These are phyloP conservation scores for Hibiscus tridactylites DNA, from an alignment of 345 rosid species.

Conservation along the genomic window DNA sequence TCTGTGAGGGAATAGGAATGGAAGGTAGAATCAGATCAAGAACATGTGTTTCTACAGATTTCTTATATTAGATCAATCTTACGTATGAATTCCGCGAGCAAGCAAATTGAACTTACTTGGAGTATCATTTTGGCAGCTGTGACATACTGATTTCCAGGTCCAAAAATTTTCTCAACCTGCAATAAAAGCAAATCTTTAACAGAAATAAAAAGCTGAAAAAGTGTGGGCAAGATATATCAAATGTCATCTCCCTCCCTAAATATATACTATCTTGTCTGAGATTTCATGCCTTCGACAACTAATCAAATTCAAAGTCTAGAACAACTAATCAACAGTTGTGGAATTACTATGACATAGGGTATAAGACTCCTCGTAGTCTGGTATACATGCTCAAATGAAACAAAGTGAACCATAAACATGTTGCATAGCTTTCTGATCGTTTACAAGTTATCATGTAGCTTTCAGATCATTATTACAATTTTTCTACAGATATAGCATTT, in stretches of 20 bases:
- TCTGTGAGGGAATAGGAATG: slow-evolving; percentile 34
- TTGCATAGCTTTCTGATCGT: not conserved
- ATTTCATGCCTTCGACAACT: not conserved
- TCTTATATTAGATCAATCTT: not conserved
- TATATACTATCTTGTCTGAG: not conserved
- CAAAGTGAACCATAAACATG: not conserved
- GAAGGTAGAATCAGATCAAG: not conserved
- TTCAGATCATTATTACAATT: not conserved
- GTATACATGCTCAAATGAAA: not conserved
- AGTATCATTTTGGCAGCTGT: slow-evolving; percentile 98
- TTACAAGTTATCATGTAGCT: not conserved
- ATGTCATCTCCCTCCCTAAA: not conserved
- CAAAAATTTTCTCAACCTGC: slow-evolving; percentile 89
- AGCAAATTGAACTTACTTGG: slow-evolving; percentile 41
- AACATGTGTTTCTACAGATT: not conserved
- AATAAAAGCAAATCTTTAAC: not conserved
- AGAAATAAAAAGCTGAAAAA: not conserved
- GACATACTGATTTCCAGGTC: slow-evolving; percentile 93
- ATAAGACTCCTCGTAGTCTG: not conserved
- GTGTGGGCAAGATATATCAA: not conserved
- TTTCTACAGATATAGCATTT: not conserved
- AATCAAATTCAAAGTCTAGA: not conserved
- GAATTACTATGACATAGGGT: not conserved
- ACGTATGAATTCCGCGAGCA: slow-evolving; percentile 10
- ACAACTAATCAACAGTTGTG: not conserved